phyloP scores from a whole-genome alignment of 1,139 yeast species.

The Wickerhamomyces sp. region DNA sequence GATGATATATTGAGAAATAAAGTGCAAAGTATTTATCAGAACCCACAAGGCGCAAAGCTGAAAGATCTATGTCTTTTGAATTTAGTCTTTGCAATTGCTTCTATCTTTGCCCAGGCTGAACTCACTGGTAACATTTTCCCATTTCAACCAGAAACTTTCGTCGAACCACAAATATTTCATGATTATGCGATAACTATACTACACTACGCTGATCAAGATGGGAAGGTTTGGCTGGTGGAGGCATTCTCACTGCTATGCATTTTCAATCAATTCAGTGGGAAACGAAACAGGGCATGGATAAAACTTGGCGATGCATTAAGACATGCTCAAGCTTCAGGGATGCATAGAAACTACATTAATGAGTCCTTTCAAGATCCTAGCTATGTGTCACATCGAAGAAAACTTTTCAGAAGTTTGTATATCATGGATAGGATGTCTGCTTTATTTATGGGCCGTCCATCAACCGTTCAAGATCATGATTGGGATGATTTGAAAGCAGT shows the following conservation, averaged over 20 bases:
- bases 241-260: slow-evolving; percentile 36
- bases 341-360: slow-evolving; percentile 28
- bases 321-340: slow-evolving; percentile 29
- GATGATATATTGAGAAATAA: slow-evolving; percentile 28
- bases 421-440: slow-evolving; percentile 38
- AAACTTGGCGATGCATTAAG: slow-evolving; percentile 30
- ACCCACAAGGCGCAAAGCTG: slow-evolving; percentile 26
- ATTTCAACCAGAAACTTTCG: slow-evolving; percentile 13
- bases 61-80: slow-evolving; percentile 31
- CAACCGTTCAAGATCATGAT: slow-evolving; percentile 36
- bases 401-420: slow-evolving; percentile 36
- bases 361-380: slow-evolving; percentile 24
- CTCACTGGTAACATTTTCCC: slow-evolving; percentile 21
- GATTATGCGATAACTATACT: slow-evolving; percentile 33
- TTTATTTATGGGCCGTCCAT: slow-evolving; percentile 37
- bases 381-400: slow-evolving; percentile 28
- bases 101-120: slow-evolving; percentile 30
- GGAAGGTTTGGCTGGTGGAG: slow-evolving; percentile 40
- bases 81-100: slow-evolving; percentile 39
- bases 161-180: slow-evolving; percentile 28
- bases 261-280: slow-evolving; percentile 36
- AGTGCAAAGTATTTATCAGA: slow-evolving; percentile 28
- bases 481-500: slow-evolving; percentile 35
- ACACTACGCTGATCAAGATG: slow-evolving; percentile 33
- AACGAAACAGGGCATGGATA: slow-evolving; percentile 40